These are phyloP conservation scores for Populus trichocarpa DNA, from an alignment of 441 rosid species.

Conservation along the genomic window DNA sequence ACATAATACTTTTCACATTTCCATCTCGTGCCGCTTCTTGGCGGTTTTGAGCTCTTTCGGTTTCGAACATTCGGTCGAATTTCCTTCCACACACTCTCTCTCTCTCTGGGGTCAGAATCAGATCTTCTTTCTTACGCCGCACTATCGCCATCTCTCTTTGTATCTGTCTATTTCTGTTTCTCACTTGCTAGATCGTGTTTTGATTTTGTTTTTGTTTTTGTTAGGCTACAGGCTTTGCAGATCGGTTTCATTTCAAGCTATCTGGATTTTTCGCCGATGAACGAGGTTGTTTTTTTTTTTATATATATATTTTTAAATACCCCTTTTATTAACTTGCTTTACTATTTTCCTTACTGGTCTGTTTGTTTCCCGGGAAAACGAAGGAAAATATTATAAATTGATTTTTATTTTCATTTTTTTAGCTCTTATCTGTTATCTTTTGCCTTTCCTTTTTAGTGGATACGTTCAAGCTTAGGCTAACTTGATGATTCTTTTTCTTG, in stretches of 20 bases:
- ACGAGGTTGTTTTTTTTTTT: slow-evolving; percentile 18
- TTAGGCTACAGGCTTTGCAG: slow-evolving; percentile 12
- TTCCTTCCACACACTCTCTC: slow-evolving; percentile 5
- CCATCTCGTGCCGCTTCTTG: slow-evolving; percentile 27
- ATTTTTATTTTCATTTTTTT: neutral
- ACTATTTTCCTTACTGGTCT: neutral
- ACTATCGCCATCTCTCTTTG: neutral
- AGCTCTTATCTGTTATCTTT: neutral
- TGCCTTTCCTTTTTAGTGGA: neutral
- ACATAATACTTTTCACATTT: neutral
- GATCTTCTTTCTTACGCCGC: slow-evolving; percentile 16
- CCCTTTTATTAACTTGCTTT: neutral
- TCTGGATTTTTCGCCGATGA: slow-evolving; percentile 13
- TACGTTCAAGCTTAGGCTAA: neutral
- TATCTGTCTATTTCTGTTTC: neutral
- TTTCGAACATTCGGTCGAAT: slow-evolving; percentile 29
- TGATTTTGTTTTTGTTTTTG: slow-evolving; percentile 8
- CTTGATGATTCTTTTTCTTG: neutral
- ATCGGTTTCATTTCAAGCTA: slow-evolving; percentile 28
- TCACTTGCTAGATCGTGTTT: slow-evolving; percentile 10
- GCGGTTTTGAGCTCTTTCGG: slow-evolving; percentile 27
- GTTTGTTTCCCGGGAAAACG: slow-evolving; percentile 34
- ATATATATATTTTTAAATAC: no score
- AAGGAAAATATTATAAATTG: neutral
- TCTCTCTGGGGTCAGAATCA: slow-evolving; percentile 15